These are phyloP conservation scores for Ormosia emarginata DNA, from an alignment of 306 rosid species.

Conservation along the genomic window DNA sequence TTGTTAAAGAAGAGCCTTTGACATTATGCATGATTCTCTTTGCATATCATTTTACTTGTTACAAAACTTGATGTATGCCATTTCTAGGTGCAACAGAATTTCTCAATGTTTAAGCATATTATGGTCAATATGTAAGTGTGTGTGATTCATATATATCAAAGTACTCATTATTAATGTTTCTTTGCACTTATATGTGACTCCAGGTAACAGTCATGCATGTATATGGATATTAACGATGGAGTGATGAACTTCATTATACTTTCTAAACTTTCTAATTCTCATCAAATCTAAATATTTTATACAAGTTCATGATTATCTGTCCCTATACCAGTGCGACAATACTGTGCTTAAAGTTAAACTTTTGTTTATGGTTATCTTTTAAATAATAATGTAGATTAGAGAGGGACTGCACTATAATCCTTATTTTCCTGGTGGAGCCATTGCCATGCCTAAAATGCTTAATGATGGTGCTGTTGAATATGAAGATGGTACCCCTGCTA, in stretches of 20 bases:
- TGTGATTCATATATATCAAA: not conserved
- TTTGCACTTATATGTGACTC: not conserved
- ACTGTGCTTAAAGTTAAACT: not conserved
- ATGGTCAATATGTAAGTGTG: not conserved
- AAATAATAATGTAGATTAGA: conserved; percentile 68
- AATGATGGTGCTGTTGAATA: conserved; percentile 94
- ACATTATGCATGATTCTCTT: not conserved
- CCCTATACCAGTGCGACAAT: not conserved
- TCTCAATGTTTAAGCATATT: not conserved
- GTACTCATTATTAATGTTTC: too few species aligned
- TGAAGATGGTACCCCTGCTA: conserved; percentile 90
- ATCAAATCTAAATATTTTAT: not conserved
- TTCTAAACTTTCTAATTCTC: not conserved
- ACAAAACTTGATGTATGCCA: not conserved
- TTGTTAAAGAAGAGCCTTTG: not conserved
- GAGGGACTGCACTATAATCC: conserved; percentile 96
- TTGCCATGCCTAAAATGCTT: conserved; percentile 99
- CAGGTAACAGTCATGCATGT: not conserved
- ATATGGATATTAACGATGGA: not conserved
- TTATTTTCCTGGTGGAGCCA: conserved; percentile 97
- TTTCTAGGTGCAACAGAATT: not conserved
- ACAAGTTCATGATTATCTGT: not conserved
- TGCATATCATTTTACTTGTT: not conserved
- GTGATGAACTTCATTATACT: conserved; percentile 9
- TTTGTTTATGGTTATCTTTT: not conserved